These are phyloP conservation scores for Saccharomyces pastorianus DNA, from an alignment of 1,139 yeast genomes.

Conservation along the genomic window DNA sequence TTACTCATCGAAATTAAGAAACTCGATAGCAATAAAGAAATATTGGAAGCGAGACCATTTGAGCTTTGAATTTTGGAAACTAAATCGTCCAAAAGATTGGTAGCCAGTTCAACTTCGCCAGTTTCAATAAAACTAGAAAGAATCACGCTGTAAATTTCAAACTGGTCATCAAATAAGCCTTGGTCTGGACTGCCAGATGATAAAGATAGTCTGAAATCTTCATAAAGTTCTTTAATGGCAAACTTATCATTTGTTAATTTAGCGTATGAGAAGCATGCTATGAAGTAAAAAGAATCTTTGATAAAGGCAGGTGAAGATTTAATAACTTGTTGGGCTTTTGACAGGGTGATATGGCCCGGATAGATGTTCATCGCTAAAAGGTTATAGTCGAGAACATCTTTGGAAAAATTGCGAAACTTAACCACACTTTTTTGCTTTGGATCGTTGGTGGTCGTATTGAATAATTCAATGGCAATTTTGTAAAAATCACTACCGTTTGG, in stretches of 20 bases:
- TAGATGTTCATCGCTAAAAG: conserved; percentile 33
- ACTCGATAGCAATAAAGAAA: conserved; percentile 29
- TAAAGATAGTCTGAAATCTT: conserved; percentile 30
- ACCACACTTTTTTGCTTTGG: conserved; percentile 15
- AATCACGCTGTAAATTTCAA: conserved; percentile 42
- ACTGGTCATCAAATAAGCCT: conserved; percentile 32
- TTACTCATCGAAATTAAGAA: conserved; percentile 32
- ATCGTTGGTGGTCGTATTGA: conserved; percentile 35
- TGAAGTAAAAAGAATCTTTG: conserved; percentile 30
- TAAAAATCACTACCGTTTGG: conserved; percentile 48
- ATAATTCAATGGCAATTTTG: conserved; percentile 55
- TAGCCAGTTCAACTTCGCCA: conserved; percentile 43
- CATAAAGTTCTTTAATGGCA: conserved; percentile 29
- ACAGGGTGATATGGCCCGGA: conserved; percentile 28
- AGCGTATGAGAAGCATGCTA: conserved; percentile 31
- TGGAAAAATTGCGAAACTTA: conserved; percentile 28
- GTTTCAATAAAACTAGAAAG: conserved; percentile 46
- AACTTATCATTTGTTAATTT: conserved; percentile 29
- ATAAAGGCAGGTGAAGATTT: conserved; percentile 18
- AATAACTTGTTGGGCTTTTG: conserved; percentile 21
- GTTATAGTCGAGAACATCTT: conserved; percentile 28
- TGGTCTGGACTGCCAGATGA: neutral
- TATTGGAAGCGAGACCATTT: conserved; percentile 27
- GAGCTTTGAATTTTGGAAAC: conserved; percentile 31
- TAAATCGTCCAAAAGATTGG: conserved; percentile 45